Evolutionary conservation across 257 asterid species (phyloP), one percentile per base, ranked within the genome.

Genomic region (Nicotiana attenuata): DNA sequence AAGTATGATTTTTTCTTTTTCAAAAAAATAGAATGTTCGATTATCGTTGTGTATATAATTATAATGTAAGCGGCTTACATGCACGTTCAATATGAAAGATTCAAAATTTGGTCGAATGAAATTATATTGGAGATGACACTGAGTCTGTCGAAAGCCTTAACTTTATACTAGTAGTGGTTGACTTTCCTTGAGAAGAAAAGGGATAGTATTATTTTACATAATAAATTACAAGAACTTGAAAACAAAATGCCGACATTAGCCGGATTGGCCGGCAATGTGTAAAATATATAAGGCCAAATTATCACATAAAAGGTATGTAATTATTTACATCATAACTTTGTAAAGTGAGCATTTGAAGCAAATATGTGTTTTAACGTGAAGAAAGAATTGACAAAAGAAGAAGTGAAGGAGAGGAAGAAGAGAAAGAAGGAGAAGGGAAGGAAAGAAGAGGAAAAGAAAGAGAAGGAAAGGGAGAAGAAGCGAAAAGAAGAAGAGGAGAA

Each of bases 341-440:
- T 71, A 71, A 69, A 20, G 45, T 35, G 45, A 35, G 9, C 45
- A 10, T 50, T 29, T 50, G 55, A 50, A 52, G 19, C 56, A 52
- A 52, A 52, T 15, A 73, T 47, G 52, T 50, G 87, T 33, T 85
- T 85, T 78, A 85, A 20, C 31, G 35, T 85, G 59, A 82, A 66
- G 56, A 78, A 19, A 26, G 78, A 85, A 60, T 66, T 77, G 13
- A 81, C 79, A 6, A 82, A 68, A 45, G 85, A 78, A n/a, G 85
- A 78, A 56, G 13, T 85, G 61, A 77, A 82, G 52, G 87, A 79
- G 67, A 68, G 31, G 8, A 82, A 78, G 85, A 82, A 73, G 81
- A 78, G 38, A 31, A 61, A 29, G 81, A 77, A 45, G 47, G 82
- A 81, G 53, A 61, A 35, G 38, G 45, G 26, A 5, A 80, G 56